These are phyloP conservation scores for Phytophthora crassamura DNA, from an alignment of 352 stramenopile species.

Conservation along the genomic window DNA sequence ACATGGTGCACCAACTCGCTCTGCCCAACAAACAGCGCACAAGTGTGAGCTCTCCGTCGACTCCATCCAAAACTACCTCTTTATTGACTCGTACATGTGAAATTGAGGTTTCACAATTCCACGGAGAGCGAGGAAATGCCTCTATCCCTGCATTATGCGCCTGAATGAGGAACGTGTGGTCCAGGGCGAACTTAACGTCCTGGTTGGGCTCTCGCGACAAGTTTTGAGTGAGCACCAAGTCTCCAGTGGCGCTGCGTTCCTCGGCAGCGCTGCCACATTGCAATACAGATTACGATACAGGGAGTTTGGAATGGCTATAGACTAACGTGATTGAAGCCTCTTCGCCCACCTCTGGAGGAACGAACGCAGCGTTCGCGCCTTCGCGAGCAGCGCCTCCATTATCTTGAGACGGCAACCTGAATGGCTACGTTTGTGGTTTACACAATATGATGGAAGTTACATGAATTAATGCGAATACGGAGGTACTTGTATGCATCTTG, in stretches of 20 bases:
- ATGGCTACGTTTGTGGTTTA: background rate
- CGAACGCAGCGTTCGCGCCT: conserved; percentile 40
- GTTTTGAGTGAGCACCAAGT: conserved; percentile 14
- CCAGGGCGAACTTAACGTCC: conserved; percentile 39
- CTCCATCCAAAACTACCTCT: background rate
- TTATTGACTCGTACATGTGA: conserved; percentile 35
- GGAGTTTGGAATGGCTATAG: background rate
- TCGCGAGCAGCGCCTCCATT: conserved; percentile 47
- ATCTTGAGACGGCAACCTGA: background rate
- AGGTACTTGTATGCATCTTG: too few relatives aligned
- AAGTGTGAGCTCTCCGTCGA: background rate
- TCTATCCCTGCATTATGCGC: conserved; percentile 10
- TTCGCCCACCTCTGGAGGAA: conserved; percentile 45
- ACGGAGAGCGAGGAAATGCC: conserved; percentile 39
- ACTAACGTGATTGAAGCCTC: background rate
- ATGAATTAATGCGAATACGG: background rate
- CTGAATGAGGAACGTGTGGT: conserved; percentile 48
- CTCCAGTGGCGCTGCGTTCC: conserved; percentile 8
- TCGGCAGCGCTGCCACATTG: conserved; percentile 21
- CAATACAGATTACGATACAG: conserved; percentile 1
- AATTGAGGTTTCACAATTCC: conserved; percentile 39
- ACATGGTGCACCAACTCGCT: conserved; percentile 55
- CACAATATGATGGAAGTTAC: background rate
- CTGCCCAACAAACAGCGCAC: conserved; percentile 30
- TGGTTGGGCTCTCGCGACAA: conserved; percentile 14